Evolutionary conservation across 2,329 filamentous ascomycete genomes (phyloP), one percentile per base, ranked within the genome.

Genomic region (Fusarium nematophilum): DNA sequence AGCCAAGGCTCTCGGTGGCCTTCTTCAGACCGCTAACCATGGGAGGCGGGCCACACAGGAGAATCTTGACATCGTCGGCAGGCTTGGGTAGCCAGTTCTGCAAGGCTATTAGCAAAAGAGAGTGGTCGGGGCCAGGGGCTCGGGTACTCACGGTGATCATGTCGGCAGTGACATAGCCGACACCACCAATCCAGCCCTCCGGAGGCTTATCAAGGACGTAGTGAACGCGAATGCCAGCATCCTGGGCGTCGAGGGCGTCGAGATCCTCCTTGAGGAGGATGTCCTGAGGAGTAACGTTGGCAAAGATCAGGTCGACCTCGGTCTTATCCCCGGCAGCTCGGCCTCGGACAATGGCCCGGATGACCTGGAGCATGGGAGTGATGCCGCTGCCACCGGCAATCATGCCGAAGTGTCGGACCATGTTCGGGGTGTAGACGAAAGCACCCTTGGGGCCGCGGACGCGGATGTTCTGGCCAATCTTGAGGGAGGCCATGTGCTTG

Each of bases 11-110:
- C 79, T 96, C 92, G 44, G 93, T 90, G 6, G 92, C 86, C 86
- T 98, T 98, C 90, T 99, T 99, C 83, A 98, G 90, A 45, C 93
- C 94, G 71, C 90, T 91, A 64, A 98, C 86, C 95, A 99, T 99
- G 44, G 95, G 95, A 53, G 95, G 95, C 54, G 95, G 95, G 50
- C 95, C 95, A 74, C 95, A 99, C 66, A 98, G 84, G 57, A 98
- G 84, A 68, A 99, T 86, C 86, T 98, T 98, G 80, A 96, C 89
- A 72, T 98, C 93, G 54, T 84, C 80, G 51, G 92, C 91, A 15
- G 95, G 87, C 73, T 91, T 88, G 53, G 95, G 93, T 49, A 98
- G 85, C 76, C 83, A 88, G 83, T 91, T 86, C 89, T 92, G 66
- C 11, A 53, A 30, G 25, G 29, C 27, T 26, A 61, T 75, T 53